Percentiles rank a stretch among this genome's conserved stretches.
Evolutionary conservation across 179 eudicot species (phyloP).

Genomic region (Silene coronaria): DNA sequence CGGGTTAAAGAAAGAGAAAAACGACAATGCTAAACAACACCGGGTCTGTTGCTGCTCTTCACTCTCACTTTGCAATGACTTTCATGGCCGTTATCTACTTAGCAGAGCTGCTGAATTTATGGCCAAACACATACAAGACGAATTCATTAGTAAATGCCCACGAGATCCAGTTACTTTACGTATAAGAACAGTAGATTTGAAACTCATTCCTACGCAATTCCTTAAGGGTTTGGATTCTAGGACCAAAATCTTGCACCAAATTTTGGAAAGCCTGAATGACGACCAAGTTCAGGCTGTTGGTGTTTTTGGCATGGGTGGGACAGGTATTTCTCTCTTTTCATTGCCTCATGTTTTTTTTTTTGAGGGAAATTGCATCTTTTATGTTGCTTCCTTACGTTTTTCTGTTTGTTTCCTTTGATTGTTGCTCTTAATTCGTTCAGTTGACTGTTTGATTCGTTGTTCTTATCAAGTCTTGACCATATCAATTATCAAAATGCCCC

Average conservation of each 20-base stretch:
- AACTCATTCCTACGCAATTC: slow-evolving; percentile 1
- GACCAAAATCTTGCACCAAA: neutral
- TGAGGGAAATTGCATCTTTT: no score
- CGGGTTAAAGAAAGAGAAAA: neutral
- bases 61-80: neutral
- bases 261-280: neutral
- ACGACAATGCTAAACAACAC: neutral
- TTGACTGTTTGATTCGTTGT: no score
- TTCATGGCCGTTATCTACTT: neutral
- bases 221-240: neutral
- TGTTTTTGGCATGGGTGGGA: neutral
- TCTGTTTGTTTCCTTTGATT: no score
- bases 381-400: no score
- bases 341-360: no score
- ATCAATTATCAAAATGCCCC: no score
- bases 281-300: neutral
- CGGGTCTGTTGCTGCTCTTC: neutral
- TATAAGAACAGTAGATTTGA: neutral
- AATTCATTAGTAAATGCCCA: neutral
- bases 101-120: slow-evolving; percentile 2
- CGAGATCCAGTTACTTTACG: neutral
- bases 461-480: no score
- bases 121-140: neutral
- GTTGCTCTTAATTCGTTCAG: no score
- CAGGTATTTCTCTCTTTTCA: neutral